Evolutionary conservation across 1,284 basidiomycete species (phyloP).

Genomic region (Wolfiporia cocos): DNA sequence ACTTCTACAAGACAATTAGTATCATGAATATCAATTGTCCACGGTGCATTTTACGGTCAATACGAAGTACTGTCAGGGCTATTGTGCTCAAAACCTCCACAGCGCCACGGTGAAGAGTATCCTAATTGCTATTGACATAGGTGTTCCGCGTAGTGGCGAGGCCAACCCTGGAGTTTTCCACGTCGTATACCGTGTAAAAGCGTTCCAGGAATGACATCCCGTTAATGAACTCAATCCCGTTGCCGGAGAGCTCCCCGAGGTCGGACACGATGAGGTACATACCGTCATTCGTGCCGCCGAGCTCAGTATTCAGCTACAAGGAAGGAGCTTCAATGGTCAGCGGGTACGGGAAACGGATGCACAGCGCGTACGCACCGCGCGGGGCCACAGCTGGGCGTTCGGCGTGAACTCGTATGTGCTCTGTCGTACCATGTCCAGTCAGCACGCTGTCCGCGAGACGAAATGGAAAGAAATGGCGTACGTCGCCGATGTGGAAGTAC

Average conservation of each 20-base stretch:
- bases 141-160: slow-evolving; percentile 38
- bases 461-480: slow-evolving; percentile 13
- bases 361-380: slow-evolving; percentile 8
- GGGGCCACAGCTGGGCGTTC: slow-evolving; percentile 19
- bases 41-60: too few relatives aligned
- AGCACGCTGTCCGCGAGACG: neutral
- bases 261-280: slow-evolving; percentile 25
- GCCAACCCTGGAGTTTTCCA: slow-evolving; percentile 37
- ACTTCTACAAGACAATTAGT: too few relatives aligned
- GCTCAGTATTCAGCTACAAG: slow-evolving; percentile 21
- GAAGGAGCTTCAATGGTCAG: neutral
- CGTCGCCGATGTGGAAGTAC: slow-evolving; percentile 42
- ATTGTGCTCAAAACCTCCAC: too few relatives aligned
- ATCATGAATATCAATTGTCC: too few relatives aligned
- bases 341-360: neutral
- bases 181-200: slow-evolving; percentile 62
- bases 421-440: slow-evolving; percentile 5
- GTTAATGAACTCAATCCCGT: slow-evolving; percentile 28
- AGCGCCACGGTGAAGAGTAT: too few relatives aligned
- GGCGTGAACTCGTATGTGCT: slow-evolving; percentile 11
- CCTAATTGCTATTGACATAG: neutral
- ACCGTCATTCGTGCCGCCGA: slow-evolving; percentile 18
- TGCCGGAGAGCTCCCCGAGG: slow-evolving; percentile 13
- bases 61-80: too few relatives aligned
- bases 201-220: slow-evolving; percentile 39